phyloP scores from a whole-genome alignment of 1,139 yeast species.

The Saccharomycopsis hybrid region DNA sequence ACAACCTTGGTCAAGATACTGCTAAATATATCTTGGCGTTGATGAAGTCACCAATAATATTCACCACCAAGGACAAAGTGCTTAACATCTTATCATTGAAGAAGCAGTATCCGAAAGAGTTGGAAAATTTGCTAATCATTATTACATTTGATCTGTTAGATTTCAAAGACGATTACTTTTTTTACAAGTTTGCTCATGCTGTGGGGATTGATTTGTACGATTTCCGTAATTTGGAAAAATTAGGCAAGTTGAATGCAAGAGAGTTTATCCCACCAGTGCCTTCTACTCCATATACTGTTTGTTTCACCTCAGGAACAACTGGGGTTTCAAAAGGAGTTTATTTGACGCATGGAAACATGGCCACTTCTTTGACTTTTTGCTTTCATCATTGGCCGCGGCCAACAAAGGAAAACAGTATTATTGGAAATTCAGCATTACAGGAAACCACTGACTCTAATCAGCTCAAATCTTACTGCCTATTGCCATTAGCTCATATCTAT shows the following conservation, averaged over 20 bases:
- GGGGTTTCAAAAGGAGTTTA: constrained; percentile 75
- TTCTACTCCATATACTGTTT: constrained; percentile 39
- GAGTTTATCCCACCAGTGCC: constrained; percentile 36
- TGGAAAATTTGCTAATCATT: constrained; percentile 24
- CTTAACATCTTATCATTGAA: constrained; percentile 36
- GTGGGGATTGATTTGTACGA: constrained; percentile 28
- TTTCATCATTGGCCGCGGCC: constrained; percentile 27
- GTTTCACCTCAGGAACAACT: constrained; percentile 58
- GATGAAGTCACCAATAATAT: constrained; percentile 50
- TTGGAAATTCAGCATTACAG: constrained; percentile 15
- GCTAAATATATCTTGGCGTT: constrained; percentile 50
- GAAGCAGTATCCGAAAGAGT: constrained; percentile 26
- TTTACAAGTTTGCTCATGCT: constrained; percentile 17
- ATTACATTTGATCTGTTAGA: constrained; percentile 35
- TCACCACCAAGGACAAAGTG: constrained; percentile 43
- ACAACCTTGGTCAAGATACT: constrained; percentile 56
- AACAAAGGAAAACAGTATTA: constrained; percentile 23
- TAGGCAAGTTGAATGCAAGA: constrained; percentile 33
- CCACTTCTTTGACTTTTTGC: constrained; percentile 21
- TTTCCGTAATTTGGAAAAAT: constrained; percentile 32
- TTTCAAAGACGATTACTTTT: constrained; percentile 24
- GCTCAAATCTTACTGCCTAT: constrained; percentile 33
- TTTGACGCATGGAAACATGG: constrained; percentile 39
- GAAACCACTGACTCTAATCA: constrained; percentile 15
- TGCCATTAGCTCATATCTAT: constrained; percentile 69